These are phyloP conservation scores for Nakaseomyces sp. DNA, from an alignment of 1,139 yeast species.

Conservation along the genomic window DNA sequence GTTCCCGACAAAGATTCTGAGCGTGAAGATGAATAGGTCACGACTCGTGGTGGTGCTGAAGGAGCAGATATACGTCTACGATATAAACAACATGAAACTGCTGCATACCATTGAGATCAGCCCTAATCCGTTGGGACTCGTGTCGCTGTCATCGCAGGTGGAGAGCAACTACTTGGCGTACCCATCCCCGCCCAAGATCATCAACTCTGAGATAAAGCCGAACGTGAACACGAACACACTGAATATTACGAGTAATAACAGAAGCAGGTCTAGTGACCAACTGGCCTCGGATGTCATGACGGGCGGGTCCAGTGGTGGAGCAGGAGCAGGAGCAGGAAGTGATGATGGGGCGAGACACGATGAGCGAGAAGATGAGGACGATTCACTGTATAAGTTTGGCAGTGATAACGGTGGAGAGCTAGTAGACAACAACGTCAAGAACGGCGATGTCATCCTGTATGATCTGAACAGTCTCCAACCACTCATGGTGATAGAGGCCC, in stretches of 20 bases:
- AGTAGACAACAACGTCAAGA: conserved; percentile 32
- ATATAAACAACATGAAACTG: conserved; percentile 77
- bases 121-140: conserved; percentile 50
- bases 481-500: conserved; percentile 84
- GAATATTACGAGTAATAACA: conserved; percentile 15
- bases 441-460: conserved; percentile 86
- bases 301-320: too few species aligned
- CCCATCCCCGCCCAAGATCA: conserved; percentile 58
- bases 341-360: too few species aligned
- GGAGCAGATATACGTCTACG: conserved; percentile 83
- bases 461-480: conserved; percentile 75
- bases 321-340: too few species aligned
- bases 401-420: conserved; percentile 26
- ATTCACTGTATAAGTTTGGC: conserved; percentile 13
- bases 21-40: conserved; percentile 66
- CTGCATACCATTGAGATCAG: conserved; percentile 82
- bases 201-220: conserved; percentile 27
- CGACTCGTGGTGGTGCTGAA: conserved; percentile 71
- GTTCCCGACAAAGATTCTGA: conserved; percentile 74
- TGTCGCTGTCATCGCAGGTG: conserved; percentile 56
- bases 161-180: conserved; percentile 68
- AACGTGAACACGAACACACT: conserved; percentile 23
- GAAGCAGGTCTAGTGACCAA: conserved; percentile 7
- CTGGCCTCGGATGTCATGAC: not conserved
- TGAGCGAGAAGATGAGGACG: conserved; percentile 5